Conservation (phyloP, 306 rosid species). For the Mimosa pudica region DNA sequence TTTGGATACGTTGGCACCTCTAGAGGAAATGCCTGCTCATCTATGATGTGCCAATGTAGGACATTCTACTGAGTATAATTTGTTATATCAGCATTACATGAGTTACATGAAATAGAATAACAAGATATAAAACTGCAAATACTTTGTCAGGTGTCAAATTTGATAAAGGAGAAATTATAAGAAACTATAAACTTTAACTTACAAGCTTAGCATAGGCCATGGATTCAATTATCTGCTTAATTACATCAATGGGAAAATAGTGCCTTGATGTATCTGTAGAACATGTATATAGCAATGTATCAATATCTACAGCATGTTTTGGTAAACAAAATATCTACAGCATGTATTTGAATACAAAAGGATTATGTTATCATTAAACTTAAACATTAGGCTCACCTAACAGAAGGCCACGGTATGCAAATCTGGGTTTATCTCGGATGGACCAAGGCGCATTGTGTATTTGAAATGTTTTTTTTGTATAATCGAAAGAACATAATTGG, state of each 20-base stretch:
- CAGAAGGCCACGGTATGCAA: slow-evolving; percentile 83
- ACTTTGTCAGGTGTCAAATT: slow-evolving; percentile 30
- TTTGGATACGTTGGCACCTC: slow-evolving; percentile 92
- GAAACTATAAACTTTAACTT: slow-evolving; percentile 40
- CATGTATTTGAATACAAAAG: slow-evolving; percentile 26
- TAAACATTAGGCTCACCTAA: slow-evolving; percentile 61
- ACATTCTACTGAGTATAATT: slow-evolving; percentile 75
- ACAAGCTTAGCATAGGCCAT: slow-evolving; percentile 97
- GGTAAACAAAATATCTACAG: not conserved
- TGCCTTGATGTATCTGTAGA: slow-evolving; percentile 96
- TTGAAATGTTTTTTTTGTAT: slow-evolving; percentile 62
- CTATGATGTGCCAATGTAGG: slow-evolving; percentile 96
- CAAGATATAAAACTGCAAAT: slow-evolving; percentile 19
- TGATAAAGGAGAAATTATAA: slow-evolving; percentile 32
- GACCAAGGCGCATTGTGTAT: slow-evolving; percentile 84
- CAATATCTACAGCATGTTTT: slow-evolving; percentile 26
- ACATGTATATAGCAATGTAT: slow-evolving; percentile 32
- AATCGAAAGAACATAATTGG: slow-evolving; percentile 86
- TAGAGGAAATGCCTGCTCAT: slow-evolving; percentile 80
- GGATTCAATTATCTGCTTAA: slow-evolving; percentile 85
- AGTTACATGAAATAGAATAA: slow-evolving; percentile 35
- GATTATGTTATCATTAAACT: slow-evolving; percentile 17
- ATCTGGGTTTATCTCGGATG: slow-evolving; percentile 83
- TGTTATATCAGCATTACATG: slow-evolving; percentile 48
- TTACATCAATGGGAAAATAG: slow-evolving; percentile 75